These are phyloP conservation scores for Solanum hybrid DNA, from an alignment of 305 asterid species.

Conservation along the genomic window DNA sequence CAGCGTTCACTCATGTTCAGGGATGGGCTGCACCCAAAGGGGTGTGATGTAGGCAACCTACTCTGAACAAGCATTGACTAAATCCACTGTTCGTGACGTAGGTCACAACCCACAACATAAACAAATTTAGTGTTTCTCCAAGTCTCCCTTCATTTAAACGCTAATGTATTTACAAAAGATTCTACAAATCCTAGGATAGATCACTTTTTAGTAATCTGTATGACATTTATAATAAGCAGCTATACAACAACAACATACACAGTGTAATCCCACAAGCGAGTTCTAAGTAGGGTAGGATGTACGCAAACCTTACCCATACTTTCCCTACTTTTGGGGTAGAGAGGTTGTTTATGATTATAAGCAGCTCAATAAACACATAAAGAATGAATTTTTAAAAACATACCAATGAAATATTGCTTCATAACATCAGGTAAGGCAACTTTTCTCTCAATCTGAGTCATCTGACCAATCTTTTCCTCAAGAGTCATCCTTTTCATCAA, in stretches of 20 bases:
- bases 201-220: background rate
- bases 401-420: conserved; percentile 53
- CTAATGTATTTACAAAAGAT: background rate
- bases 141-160: background rate
- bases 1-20: background rate
- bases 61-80: background rate
- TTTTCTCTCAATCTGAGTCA: conserved; percentile 72
- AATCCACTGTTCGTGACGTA: background rate
- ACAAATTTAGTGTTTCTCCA: background rate
- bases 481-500: conserved; percentile 67
- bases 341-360: background rate
- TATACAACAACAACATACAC: background rate
- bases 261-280: background rate
- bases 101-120: background rate
- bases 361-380: background rate
- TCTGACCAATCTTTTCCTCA: conserved; percentile 82
- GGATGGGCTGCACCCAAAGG: background rate
- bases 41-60: background rate
- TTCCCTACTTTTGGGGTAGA: background rate
- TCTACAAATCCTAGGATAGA: background rate
- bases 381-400: background rate
- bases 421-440: conserved; percentile 40
- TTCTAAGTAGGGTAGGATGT: background rate
- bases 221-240: background rate
- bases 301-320: background rate